Evolutionary conservation across 2,329 filamentous ascomycete genomes (phyloP), one percentile per base, ranked within the genome.

Genomic region (Exophiala sp.): DNA sequence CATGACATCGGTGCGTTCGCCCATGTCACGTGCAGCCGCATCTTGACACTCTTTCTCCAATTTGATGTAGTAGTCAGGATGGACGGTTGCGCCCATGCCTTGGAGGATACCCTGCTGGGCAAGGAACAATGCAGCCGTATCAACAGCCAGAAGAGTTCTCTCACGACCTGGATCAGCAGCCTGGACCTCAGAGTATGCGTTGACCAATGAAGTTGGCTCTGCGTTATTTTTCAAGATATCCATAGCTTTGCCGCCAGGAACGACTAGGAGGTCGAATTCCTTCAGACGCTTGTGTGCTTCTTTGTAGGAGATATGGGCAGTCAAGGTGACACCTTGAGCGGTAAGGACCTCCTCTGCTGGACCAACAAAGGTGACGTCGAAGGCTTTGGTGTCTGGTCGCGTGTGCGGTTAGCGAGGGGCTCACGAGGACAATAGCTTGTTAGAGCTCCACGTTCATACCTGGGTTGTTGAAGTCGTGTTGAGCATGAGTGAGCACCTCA

Each of bases 11-110:
- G 88, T 90, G 67, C 88, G 85, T 75, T 91, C 86, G 52, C 83
- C 81, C 62, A 87, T 77, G 69, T 88, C 84, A 59, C 84, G 79
- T 54, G 83, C 82, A 42, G 87, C 82, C 44, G 84, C 83, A 61
- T 89, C 84, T 70, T 87, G 88, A 78, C 87, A 91, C 63, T 91
- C 74, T 65, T 85, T 91, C 78, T 94, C 89, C 67, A 95, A 84
- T 62, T 83, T 86, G 69, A 88, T 90, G 65, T 91, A 80, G 73
- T 78, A 85, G 72, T 94, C 88, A 57, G 88, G 85, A 71, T 94
- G 89, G 54, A 88, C 92, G 59, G 89, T 95, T 63, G 88, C 89
- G 29, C 86, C 85, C 21, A 94, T 78, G 60, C 89, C 89, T 61
- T 85, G 83, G 57, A 95, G 82, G 68, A 94, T 83, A 62, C 88